Base-by-base conservation (phyloP, 2,329 filamentous ascomycete species). In the Cytospora mali region DNA sequence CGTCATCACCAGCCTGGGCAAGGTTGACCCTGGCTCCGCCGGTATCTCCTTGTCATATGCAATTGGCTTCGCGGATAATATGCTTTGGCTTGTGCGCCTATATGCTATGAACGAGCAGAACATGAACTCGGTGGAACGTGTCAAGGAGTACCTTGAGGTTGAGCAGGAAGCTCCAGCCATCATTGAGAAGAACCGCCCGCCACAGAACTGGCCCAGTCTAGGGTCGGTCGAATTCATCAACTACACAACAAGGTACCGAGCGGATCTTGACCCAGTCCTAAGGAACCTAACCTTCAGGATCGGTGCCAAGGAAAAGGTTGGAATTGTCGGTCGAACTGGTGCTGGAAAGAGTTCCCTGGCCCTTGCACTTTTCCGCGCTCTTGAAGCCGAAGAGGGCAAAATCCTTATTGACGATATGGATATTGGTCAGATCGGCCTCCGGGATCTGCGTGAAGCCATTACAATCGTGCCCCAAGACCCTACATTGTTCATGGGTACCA, bases 401-500 rank as follows among this genome's bases (percentile, higher is more conserved):
- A 97, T 99, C 66, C 72, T 96, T 23, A 92, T 99, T 59, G 95
- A 99, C 69, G 90, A 88, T 66, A 79, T 99, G n/a, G 92, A 98
- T 71, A 92, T 98, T 71, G 88, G 92, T 56, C 80, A 83, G 66
- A 97, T 99, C 67, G 95, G 95, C 7, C 84, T 99, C n/a, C 90
- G 92, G 67, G 94, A 98, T 76, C 81, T 99, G 70, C 90, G 95
- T 61, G 90, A 96, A 77, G 89, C 91, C 53, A 96, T 99, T 70
- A 97, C 96, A 0, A 98, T 99, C 76, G 95, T 99, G 62, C 95
- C 95, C 29, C 95, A 99, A 79, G 95, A 99, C 73, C 95, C 92
- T 60, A 98, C 94, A 0, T 82, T 98, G 0, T 98, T 98, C 77
- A 93, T 88, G 16, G 94, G 94, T 67, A 97, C 93, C 0, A 90